Evolutionary conservation across 768 basidiomycete genomes (phyloP), one percentile per base, ranked within the genome.

Genomic region (Amanita molliuscula): DNA sequence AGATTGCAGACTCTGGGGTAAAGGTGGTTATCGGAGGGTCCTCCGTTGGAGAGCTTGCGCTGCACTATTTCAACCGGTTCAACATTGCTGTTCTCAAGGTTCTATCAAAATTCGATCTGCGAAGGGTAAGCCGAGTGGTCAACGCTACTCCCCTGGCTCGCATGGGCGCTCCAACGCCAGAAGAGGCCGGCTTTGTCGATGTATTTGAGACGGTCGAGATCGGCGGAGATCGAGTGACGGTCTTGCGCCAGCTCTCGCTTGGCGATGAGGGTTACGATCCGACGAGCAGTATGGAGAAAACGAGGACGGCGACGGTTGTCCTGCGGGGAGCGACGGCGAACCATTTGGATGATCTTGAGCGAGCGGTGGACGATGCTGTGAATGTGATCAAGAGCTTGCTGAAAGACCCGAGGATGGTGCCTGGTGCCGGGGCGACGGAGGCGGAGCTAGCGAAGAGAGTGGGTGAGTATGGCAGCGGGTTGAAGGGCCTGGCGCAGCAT

Each of bases 161-260:
- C 41, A 76, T 99, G 54, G 96, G 96, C 51, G 90, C 92, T 0
- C 96, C 96, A 4, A 97, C 91, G 10, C 80, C 92, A 0, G 96
- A 99, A 65, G 96, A 99, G 69, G 91, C 90, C 18, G 96, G 96
- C 38, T 82, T 75, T 59, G 81, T 95, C 55, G 96, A 97, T 61
- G 75, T 98, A 18, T 88, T 98, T 62, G 96, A 99, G 74, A 90
- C 88, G 23, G 80, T 84, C 51, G 96, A 99, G 65, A 85, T 99
- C 58, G 96, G 96, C 38, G 95, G 96, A 4, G 96, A 99, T 69
- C 84, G 95, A 50, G 96, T 98, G 44, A 98, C 94, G 0, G 96
- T 99, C 0, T 78, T 99, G 51, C 76, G 96, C 13, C 96, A 99
- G 62, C 77, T 89, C 16, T 59, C 69, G 2, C 67, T 67, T 13